Conservation (phyloP, 306 rosid genomes). For the Malus orientalis region DNA sequence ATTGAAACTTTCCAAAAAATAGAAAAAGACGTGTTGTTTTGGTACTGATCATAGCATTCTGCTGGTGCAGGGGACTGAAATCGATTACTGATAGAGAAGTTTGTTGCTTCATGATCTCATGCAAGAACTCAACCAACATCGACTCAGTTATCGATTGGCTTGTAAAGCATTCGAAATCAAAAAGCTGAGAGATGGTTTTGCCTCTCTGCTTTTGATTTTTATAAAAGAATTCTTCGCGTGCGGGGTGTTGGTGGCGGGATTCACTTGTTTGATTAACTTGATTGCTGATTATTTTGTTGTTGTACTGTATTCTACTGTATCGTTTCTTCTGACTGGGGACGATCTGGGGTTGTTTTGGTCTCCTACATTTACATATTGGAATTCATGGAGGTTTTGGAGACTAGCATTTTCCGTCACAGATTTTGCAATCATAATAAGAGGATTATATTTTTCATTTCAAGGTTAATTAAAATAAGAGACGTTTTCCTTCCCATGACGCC, state of each 20-base stretch:
- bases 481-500: too few species aligned
- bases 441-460: not conserved
- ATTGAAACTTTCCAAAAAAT: not conserved
- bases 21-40: not conserved
- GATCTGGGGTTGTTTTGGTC: not conserved
- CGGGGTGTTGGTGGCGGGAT: constrained; percentile 39
- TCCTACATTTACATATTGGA: not conserved
- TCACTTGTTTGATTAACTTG: constrained; percentile 31
- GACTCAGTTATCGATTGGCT: constrained; percentile 90
- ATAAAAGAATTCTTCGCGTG: constrained; percentile 21
- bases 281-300: constrained; percentile 32
- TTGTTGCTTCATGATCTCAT: constrained; percentile 91
- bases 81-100: constrained; percentile 82
- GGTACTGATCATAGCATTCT: constrained; percentile 13
- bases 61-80: constrained; percentile 61
- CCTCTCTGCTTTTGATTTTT: constrained; percentile 18
- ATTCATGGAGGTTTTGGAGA: constrained; percentile 1
- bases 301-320: not conserved
- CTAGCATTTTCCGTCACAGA: not conserved
- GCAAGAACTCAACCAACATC: constrained; percentile 91
- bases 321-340: constrained; percentile 2
- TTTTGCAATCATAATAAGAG: not conserved
- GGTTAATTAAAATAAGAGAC: not conserved
- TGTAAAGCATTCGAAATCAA: constrained; percentile 92
- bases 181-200: constrained; percentile 44